phyloP scores from a whole-genome alignment of 768 basidiomycete genomes.

The Amanita pallidorosea region DNA sequence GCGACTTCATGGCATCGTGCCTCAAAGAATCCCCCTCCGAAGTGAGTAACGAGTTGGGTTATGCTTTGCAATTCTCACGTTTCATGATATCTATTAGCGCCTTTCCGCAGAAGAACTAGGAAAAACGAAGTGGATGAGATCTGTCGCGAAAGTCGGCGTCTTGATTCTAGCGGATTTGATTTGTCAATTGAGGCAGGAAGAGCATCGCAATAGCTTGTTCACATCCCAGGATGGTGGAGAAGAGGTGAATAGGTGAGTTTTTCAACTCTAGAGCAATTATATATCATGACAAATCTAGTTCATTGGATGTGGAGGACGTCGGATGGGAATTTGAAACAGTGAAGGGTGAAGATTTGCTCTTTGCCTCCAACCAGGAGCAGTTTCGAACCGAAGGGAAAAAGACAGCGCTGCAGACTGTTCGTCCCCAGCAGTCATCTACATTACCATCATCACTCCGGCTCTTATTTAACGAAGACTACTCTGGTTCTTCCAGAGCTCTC shows the following conservation, averaged over 20 bases:
- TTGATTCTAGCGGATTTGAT: slow-evolving; percentile 73
- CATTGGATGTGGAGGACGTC: slow-evolving; percentile 19
- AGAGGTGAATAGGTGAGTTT: slow-evolving; percentile 43
- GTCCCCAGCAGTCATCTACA: slow-evolving; percentile 34
- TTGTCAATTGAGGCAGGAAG: slow-evolving; percentile 64
- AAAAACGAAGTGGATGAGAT: slow-evolving; percentile 87
- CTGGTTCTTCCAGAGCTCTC: neutral
- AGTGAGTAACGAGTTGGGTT: slow-evolving; percentile 29
- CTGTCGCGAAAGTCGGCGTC: slow-evolving; percentile 53
- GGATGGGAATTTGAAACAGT: slow-evolving; percentile 77
- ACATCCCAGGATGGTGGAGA: slow-evolving; percentile 67
- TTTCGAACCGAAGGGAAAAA: slow-evolving; percentile 13
- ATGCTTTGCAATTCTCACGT: neutral
- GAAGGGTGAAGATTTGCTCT: slow-evolving; percentile 22
- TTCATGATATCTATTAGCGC: slow-evolving; percentile 38
- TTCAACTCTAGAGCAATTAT: neutral
- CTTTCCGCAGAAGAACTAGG: slow-evolving; percentile 80
- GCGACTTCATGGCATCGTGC: slow-evolving; percentile 78
- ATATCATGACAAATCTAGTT: slow-evolving; percentile 7
- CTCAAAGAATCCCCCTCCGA: slow-evolving; percentile 73
- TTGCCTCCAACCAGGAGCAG: slow-evolving; percentile 7
- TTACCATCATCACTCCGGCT: slow-evolving; percentile 71
- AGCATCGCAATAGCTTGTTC: slow-evolving; percentile 68
- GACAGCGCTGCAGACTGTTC: slow-evolving; percentile 32
- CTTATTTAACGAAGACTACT: slow-evolving; percentile 60